phyloP scores from a whole-genome alignment of 202 grass and related monocot genomes.

The Eragrostis tef region DNA sequence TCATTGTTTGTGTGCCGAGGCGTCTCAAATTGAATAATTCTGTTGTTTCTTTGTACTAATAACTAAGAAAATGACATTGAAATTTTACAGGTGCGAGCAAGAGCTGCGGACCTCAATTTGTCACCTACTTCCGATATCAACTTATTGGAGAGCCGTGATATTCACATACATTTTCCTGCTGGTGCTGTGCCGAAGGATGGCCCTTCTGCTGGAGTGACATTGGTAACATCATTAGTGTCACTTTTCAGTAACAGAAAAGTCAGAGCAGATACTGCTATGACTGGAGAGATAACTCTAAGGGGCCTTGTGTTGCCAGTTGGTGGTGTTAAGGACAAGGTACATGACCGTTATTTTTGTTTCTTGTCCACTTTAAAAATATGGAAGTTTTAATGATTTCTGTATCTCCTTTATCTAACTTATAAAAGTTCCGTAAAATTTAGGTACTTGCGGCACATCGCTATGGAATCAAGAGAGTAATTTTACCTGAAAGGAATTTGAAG shows the following conservation, averaged over 20 bases:
- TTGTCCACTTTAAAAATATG: slow-evolving; percentile 12
- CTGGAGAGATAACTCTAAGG: slow-evolving; percentile 95
- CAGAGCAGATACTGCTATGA: slow-evolving; percentile 97
- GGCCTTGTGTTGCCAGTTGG: slow-evolving; percentile 96
- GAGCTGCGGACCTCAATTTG: slow-evolving; percentile 81
- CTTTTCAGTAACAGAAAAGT: slow-evolving; percentile 91
- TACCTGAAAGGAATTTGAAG: slow-evolving; percentile 93
- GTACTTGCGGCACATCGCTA: slow-evolving; percentile 86
- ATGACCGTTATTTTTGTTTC: slow-evolving; percentile 23
- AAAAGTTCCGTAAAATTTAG: slow-evolving; percentile 49
- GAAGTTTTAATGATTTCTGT: slow-evolving; percentile 24
- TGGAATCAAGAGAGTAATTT: slow-evolving; percentile 98
- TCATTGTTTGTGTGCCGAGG: not conserved
- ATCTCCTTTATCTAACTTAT: slow-evolving; percentile 7
- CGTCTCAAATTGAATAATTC: slow-evolving; percentile 10
- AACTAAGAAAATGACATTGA: slow-evolving; percentile 8
- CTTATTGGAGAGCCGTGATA: slow-evolving; percentile 83
- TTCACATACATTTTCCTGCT: slow-evolving; percentile 99
- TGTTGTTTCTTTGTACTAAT: slow-evolving; percentile 15
- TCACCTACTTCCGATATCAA: slow-evolving; percentile 67
- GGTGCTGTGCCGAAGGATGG: slow-evolving; percentile 99
- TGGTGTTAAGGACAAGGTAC: slow-evolving; percentile 96
- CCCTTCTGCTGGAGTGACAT: slow-evolving; percentile 94
- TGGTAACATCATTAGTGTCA: slow-evolving; percentile 89
- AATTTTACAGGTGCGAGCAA: slow-evolving; percentile 80